phyloP scores from a whole-genome alignment of 208 protist species.

The Leishmania aethiopica region DNA sequence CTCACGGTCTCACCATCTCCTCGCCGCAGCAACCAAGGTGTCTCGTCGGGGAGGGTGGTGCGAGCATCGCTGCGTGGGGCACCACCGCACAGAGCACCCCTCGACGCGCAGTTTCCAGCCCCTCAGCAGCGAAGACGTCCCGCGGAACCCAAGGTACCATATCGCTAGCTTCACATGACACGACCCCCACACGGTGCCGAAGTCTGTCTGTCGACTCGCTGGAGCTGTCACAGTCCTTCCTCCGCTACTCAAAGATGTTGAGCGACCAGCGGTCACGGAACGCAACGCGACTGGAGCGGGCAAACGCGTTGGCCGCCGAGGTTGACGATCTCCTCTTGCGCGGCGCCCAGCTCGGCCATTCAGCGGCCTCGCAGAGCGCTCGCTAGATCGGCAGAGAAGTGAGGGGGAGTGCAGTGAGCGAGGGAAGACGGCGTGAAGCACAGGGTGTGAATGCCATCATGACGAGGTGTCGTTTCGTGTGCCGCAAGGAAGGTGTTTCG shows the following conservation, averaged over 20 bases:
- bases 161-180: background rate
- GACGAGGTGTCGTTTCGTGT: background rate
- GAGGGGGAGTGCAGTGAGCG: background rate
- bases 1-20: conserved; percentile 15
- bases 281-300: conserved; percentile 31
- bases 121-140: background rate
- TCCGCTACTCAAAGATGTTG: conserved; percentile 58
- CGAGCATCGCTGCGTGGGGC: background rate
- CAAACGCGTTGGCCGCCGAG: conserved; percentile 35
- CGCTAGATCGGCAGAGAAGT: background rate
- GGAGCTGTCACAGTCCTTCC: conserved; percentile 53
- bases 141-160: background rate
- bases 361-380: background rate
- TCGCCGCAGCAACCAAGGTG: background rate
- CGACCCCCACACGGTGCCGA: conserved; percentile 14
- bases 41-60: background rate
- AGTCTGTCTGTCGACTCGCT: conserved; percentile 37
- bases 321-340: conserved; percentile 60
- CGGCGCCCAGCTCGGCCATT: conserved; percentile 14
- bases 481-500: background rate
- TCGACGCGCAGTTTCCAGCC: background rate
- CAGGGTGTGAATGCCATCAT: background rate
- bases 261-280: conserved; percentile 46
- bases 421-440: background rate
- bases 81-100: background rate